Base-by-base conservation (phyloP, 139 green algal genomes). In the Tetraselmis striata region DNA sequence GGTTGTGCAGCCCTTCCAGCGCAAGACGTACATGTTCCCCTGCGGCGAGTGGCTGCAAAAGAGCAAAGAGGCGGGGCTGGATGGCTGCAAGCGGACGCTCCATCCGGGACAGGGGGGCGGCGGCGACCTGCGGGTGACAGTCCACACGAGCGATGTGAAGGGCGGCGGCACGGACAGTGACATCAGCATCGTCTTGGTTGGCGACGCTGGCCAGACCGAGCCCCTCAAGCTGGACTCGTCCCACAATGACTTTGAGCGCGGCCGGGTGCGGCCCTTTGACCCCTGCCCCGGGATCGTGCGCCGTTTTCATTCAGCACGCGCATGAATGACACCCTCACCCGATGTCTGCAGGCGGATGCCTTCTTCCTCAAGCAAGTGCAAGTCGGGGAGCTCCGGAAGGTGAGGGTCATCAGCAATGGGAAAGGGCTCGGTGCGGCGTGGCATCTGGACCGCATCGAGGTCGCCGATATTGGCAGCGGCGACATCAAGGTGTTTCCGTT, bases 21-120 rank as follows among this genome's bases (percentile, higher is more conserved):
- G 87, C n/a, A 82, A 85, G 76, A 80, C 31, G 31, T 89, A 83
- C 32, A 77, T 84, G 1, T 90, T 92, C 79, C 83, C 80, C 18
- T 92, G 86, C 83, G 59, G 85, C n/a, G 82, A 89, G 24, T 92
- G 88, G 88, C 85, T 91, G n/a, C 32, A 87, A 77, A 18, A 23
- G 30, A 82, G 77, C 78, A 86, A 84, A 59, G 75, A 84, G n/a
- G 27, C 76, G 67, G 83, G 84, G 28, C 0, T 87, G 30, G 84
- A 91, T 1, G 79, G 79, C 74, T 90, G 89, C 81, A 83, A 83
- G 83, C 75, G 85, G 58, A 79, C 77, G 29, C 82, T 88, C 29
- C 45, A 82, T 11, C 84, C 77, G 22, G 85, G 85, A 0, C 81
- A 84, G 59, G 81, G 28, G 1, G 79, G 26, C n/a, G n/a, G 23